These are phyloP conservation scores for Trichoderma reesei DNA, from an alignment of 495 filamentous ascomycete genomes.

Conservation along the genomic window DNA sequence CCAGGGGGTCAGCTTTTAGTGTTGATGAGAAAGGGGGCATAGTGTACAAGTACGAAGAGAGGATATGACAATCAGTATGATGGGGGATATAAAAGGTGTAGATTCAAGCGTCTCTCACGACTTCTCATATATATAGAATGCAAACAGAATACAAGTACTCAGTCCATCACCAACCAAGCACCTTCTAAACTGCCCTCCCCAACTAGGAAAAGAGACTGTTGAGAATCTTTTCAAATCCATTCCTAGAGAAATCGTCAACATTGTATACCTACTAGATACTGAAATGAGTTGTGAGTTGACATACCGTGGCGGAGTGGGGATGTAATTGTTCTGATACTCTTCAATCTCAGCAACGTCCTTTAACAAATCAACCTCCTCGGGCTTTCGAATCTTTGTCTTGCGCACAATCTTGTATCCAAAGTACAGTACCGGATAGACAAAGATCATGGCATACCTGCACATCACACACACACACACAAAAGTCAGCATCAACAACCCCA, in stretches of 20 bases:
- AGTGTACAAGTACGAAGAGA: background rate
- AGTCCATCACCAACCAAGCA: constrained; percentile 1
- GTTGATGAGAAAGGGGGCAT: constrained; percentile 32
- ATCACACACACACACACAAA: no score
- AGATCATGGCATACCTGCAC: constrained; percentile 56
- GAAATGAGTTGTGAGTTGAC: no score
- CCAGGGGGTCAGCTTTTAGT: constrained; percentile 46
- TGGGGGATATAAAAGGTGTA: constrained; percentile 36
- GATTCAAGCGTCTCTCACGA: constrained; percentile 1
- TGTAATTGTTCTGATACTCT: constrained; percentile 58
- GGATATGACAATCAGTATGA: no score
- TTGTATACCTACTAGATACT: background rate
- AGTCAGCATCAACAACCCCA: no score
- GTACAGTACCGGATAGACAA: constrained; percentile 55
- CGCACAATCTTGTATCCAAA: constrained; percentile 63
- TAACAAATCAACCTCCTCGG: constrained; percentile 53
- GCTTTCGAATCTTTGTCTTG: constrained; percentile 45
- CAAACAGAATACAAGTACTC: background rate
- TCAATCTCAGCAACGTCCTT: constrained; percentile 62
- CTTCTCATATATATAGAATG: background rate
- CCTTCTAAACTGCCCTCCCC: background rate
- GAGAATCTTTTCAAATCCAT: constrained; percentile 18
- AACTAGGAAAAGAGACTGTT: constrained; percentile 22
- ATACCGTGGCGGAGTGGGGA: constrained; percentile 49
- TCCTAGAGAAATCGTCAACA: constrained; percentile 17